Percentiles rank a stretch among this genome's conserved stretches.
These are phyloP conservation scores for Pseudogymnoascus sp. DNA, from an alignment of 2,329 filamentous ascomycete genomes.

Conservation along the genomic window DNA sequence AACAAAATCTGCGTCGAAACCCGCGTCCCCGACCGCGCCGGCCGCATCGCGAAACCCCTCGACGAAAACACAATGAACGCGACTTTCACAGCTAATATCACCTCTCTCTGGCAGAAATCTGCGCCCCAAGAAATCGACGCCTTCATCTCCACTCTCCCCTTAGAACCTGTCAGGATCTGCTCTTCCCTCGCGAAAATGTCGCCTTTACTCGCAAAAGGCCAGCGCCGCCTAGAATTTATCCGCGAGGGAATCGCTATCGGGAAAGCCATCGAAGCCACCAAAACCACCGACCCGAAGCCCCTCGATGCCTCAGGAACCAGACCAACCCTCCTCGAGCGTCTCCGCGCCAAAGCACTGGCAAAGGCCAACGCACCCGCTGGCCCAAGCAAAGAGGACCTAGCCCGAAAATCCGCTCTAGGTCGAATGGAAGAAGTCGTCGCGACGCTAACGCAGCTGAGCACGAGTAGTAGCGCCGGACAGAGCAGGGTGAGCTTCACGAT, in stretches of 20 bases:
- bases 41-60: conserved; percentile 32
- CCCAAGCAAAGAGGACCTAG: conserved; percentile 46
- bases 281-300: conserved; percentile 18
- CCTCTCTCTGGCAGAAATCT: conserved; percentile 34
- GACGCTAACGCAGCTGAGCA: conserved; percentile 58
- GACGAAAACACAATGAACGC: conserved; percentile 45
- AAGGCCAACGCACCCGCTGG: conserved; percentile 36
- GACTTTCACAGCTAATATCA: conserved; percentile 47
- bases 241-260: conserved; percentile 48
- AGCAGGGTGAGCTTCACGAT: conserved; percentile 59
- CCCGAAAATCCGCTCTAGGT: conserved; percentile 57
- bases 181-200: conserved; percentile 45
- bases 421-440: conserved; percentile 60
- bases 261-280: conserved; percentile 24
- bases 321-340: conserved; percentile 65
- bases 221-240: conserved; percentile 60
- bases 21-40: conserved; percentile 13
- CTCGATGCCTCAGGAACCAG: conserved; percentile 32
- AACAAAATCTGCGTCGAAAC: conserved; percentile 53
- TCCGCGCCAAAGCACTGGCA: conserved; percentile 61
- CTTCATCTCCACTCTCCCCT: conserved; percentile 51
- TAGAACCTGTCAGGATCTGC: conserved; percentile 45
- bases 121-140: conserved; percentile 16
- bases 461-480: conserved; percentile 42
- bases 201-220: conserved; percentile 55